Base-by-base conservation (phyloP, 345 rosid genomes). In the Orychophragmus violaceus region DNA sequence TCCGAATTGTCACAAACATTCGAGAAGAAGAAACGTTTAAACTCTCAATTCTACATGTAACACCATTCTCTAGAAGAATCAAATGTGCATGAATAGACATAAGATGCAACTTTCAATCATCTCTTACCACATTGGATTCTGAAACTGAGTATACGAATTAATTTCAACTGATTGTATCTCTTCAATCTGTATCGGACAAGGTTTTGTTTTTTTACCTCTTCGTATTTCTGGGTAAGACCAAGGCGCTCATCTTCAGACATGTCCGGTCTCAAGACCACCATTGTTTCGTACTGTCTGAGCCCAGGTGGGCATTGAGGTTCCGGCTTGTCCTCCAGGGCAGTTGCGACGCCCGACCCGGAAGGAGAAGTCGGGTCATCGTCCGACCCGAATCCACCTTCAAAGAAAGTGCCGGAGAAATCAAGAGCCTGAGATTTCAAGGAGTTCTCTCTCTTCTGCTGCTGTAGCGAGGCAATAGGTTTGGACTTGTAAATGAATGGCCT, bases 201-300 rank as follows among this genome's bases (percentile, higher is more conserved):
- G n/a, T n/a, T n/a, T n/a, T n/a, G n/a, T n/a, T n/a, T n/a, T n/a
- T 8, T 64, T 81, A 94, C 99, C 97, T 94, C 99, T 80, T 94
- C 97, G 80, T 94, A 94, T 78, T 85, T 94, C 86, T 88, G 97
- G 35, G 96, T 87, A 52, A 87, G 85, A 59, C 89, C 83, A 21
- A 94, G 85, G 3, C 97, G 78, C 64, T 90, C 95, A 54, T 94
- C 96, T 78, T 94, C 99, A 18, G 97, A 83, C 99, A 94, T 85
- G 61, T 94, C 96, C 3, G 99, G 99, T 78, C 99, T 83, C 76
- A 94, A 60, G 5, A 94, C 92, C 35, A 76, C 80, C 96, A 88
- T 90, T 16, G 95, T 84, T 78, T 90, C 97, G 74, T 94, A 94
- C 75, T 79, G 83, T 11, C 95, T 79, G 25, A 87, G 86, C n/a